Evolutionary conservation across 2,329 filamentous ascomycete species (phyloP), one percentile per base, ranked within the genome.

Genomic region (Botryosphaeria agaves): DNA sequence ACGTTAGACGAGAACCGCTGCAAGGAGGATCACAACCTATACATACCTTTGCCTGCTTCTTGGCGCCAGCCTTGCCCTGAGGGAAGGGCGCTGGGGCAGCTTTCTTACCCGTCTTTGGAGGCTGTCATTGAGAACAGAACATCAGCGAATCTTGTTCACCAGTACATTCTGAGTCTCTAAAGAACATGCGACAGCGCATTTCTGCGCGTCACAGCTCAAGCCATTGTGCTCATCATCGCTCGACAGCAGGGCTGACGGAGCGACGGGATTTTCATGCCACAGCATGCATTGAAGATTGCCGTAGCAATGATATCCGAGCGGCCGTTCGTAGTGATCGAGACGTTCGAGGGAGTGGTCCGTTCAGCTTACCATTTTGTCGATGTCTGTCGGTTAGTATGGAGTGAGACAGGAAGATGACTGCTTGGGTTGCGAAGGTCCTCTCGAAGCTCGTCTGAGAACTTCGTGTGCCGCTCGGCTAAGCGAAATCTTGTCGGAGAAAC

Each of bases 41-140:
- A 75, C 78, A 59, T 60, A 95, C 89, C 85, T 95, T 98, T 52
- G 83, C 73, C 47, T 72, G 70, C 80, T 95, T 98, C 81, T 94
- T 94, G 53, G 69, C 54, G 53, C 72, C 72, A 67, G 85, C 82
- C 76, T 91, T 93, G 56, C 76, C 73, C 69, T 85, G 76, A 57
- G 84, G 81, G 76, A 92, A 93, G 61, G 89, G 89, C 67, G 89
- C 84, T 60, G 89, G 70, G 53, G 89, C 89, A 66, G 82, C 77
- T 74, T 94, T 95, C 81, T 94, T 95, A 72, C 84, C 84, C 54
- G 59, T 53, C 71, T 95, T 98, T 60, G 87, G 81, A 79, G 89
- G 83, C 89, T 95, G 70, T 95, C 85, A 95, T 95, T 89, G 87
- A 95, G 87, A 83, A 91, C 85, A 89, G 80, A 92, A 83, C 67